Conservation (phyloP, 306 rosid species). For the Cucumis sativus region DNA sequence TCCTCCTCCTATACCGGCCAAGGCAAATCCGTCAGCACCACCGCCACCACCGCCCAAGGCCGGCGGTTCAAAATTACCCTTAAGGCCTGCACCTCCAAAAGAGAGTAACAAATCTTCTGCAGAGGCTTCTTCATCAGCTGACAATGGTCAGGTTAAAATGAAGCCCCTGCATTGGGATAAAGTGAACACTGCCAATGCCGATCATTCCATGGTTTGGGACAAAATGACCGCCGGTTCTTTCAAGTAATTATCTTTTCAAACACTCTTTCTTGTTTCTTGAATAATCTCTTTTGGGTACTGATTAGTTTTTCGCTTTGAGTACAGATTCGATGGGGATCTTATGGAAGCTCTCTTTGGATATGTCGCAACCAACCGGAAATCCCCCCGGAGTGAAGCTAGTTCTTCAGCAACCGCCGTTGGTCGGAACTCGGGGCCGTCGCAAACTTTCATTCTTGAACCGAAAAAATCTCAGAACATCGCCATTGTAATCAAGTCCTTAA, state of each 20-base stretch:
- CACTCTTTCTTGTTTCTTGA: background rate
- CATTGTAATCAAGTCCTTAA: slow-evolving; percentile 58
- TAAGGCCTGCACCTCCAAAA: slow-evolving; percentile 33
- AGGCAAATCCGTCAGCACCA: slow-evolving; percentile 5
- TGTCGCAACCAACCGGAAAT: slow-evolving; percentile 36
- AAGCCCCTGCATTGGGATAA: slow-evolving; percentile 95
- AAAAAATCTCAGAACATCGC: slow-evolving; percentile 83
- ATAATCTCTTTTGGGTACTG: background rate
- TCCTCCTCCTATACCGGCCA: slow-evolving; percentile 8
- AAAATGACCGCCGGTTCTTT: slow-evolving; percentile 62
- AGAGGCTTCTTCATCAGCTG: slow-evolving; percentile 16
- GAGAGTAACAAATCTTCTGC: slow-evolving; percentile 12
- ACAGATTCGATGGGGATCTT: slow-evolving; percentile 75
- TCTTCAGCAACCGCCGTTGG: slow-evolving; percentile 16
- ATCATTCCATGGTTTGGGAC: slow-evolving; percentile 97
- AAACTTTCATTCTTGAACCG: slow-evolving; percentile 45
- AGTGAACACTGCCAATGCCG: slow-evolving; percentile 43
- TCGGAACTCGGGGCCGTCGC: slow-evolving; percentile 15
- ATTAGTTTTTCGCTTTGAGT: background rate
- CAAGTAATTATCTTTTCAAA: slow-evolving; percentile 31
- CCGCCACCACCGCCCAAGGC: slow-evolving; percentile 35
- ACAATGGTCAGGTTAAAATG: slow-evolving; percentile 41
- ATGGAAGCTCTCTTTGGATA: slow-evolving; percentile 89
- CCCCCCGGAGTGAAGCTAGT: slow-evolving; percentile 23
- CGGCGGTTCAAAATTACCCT: slow-evolving; percentile 26